These are phyloP conservation scores for Xylaria telfairii DNA, from an alignment of 495 filamentous ascomycete species.

Conservation along the genomic window DNA sequence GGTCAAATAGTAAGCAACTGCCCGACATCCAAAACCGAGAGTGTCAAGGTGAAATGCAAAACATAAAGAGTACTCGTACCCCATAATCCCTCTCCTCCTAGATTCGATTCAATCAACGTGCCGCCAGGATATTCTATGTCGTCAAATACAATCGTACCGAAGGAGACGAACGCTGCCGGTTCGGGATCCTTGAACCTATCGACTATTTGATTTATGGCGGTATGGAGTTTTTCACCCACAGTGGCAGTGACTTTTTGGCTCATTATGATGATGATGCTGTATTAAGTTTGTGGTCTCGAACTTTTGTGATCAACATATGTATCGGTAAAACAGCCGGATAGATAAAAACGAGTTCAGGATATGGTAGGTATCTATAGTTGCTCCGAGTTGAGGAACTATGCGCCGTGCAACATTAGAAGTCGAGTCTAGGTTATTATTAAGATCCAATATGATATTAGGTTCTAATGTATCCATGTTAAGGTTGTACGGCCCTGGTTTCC, in stretches of 20 bases:
- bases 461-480: no score
- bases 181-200: neutral
- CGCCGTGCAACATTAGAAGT: neutral
- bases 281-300: neutral
- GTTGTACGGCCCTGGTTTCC: neutral
- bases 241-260: neutral
- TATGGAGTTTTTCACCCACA: no score
- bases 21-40: neutral
- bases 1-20: slow-evolving; percentile 1
- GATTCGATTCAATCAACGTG: no score
- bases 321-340: neutral
- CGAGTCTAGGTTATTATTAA: no score
- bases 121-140: neutral
- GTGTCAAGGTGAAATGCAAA: neutral
- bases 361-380: neutral
- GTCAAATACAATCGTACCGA: neutral
- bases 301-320: neutral
- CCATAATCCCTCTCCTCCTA: slow-evolving; percentile 9
- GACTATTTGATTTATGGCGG: neutral
- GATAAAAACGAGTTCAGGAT: neutral
- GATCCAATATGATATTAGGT: no score
- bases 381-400: neutral
- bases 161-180: neutral
- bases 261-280: neutral
- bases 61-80: neutral